Conservation (phyloP, 2,329 filamentous ascomycete species). For the Aspergillus ibericus region DNA sequence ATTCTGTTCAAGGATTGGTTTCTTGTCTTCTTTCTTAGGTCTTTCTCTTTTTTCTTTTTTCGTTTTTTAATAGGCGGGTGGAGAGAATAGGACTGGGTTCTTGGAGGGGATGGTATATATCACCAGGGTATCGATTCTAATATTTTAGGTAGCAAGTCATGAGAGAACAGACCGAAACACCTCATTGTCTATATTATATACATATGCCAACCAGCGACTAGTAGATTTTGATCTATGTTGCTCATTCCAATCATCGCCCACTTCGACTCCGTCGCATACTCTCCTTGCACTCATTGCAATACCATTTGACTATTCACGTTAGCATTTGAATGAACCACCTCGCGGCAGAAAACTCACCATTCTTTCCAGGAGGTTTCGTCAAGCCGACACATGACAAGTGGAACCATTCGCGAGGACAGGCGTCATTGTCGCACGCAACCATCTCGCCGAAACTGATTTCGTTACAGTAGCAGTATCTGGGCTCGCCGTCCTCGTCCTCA, state of each 20-base stretch:
- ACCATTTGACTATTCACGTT: constrained; percentile 69
- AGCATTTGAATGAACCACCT: constrained; percentile 2
- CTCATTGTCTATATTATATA: not conserved
- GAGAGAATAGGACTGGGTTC: no score
- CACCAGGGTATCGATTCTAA: no score
- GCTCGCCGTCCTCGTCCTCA: constrained; percentile 68
- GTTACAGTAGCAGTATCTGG: constrained; percentile 77
- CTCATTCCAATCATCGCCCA: constrained; percentile 23
- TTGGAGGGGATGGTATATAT: no score
- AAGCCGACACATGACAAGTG: constrained; percentile 79
- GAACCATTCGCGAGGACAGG: constrained; percentile 78
- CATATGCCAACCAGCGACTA: not conserved
- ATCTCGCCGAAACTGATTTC: constrained; percentile 80
- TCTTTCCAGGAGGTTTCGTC: constrained; percentile 73
- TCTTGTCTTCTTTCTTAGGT: no score
- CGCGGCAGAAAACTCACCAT: constrained; percentile 56
- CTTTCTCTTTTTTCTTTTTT: no score
- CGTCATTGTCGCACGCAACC: constrained; percentile 75
- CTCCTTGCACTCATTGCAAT: constrained; percentile 75
- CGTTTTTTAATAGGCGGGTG: no score
- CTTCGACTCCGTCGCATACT: constrained; percentile 58
- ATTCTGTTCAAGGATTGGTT: no score
- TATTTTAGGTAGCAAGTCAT: no score
- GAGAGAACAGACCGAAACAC: not conserved
- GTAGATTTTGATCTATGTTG: not conserved